Evolutionary conservation across 305 asterid species (phyloP).

Genomic region (Fraxinus platypoda): DNA sequence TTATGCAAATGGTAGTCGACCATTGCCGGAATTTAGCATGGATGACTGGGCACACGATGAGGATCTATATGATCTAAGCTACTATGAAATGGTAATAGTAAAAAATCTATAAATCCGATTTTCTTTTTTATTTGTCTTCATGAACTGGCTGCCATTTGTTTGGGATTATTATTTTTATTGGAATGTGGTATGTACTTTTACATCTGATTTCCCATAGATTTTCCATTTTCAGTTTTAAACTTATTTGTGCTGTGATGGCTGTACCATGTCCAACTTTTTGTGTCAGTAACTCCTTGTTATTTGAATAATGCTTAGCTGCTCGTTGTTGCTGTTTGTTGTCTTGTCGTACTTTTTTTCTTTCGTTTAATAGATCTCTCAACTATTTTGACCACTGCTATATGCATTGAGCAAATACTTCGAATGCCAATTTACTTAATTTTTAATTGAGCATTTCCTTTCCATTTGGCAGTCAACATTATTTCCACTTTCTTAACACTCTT

Average conservation of each 20-base stretch:
- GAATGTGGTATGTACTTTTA: neutral
- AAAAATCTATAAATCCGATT: neutral
- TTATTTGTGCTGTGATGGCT: neutral
- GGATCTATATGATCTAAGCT: constrained; percentile 70
- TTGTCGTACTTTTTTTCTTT: neutral
- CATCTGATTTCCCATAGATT: neutral
- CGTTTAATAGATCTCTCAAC: neutral
- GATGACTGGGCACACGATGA: constrained; percentile 82
- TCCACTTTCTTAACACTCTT: neutral
- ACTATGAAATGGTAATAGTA: constrained; percentile 64
- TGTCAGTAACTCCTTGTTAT: neutral
- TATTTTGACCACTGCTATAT: neutral
- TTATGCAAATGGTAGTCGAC: constrained; percentile 71
- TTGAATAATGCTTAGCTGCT: neutral
- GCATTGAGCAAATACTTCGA: neutral
- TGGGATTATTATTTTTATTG: neutral
- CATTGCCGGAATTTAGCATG: constrained; percentile 63
- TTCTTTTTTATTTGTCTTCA: neutral
- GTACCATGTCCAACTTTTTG: neutral
- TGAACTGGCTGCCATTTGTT: neutral
- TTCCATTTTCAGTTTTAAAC: neutral
- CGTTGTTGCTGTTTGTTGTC: neutral
- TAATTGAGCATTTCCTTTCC: neutral
- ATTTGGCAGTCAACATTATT: neutral
- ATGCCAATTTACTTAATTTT: neutral